Evolutionary conservation across 257 asterid genomes (phyloP), one percentile per base, ranked within the genome.

Genomic region (Fraxinus anomala): DNA sequence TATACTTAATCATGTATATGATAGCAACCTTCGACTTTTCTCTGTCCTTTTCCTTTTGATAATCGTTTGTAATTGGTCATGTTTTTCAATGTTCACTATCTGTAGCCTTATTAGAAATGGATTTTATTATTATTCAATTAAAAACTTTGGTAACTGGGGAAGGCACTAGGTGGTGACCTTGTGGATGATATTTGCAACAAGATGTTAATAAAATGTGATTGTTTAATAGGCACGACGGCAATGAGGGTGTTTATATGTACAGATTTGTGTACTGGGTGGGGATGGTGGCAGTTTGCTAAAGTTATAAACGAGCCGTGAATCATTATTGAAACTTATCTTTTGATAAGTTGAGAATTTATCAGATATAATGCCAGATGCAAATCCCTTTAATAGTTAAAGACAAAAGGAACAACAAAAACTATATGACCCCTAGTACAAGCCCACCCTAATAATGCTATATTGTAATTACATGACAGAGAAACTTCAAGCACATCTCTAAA

Each of bases 211-310:
- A 28, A 68, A 6, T 69, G 37, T 40, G 12, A 1, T 74, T 74
- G 34, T 37, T 24, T 79, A 11, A 49, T 61, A 49, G 51, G 74
- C 51, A 31, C 40, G 73, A 69, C 61, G n/a, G 51, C 3, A 0
- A 44, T 44, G 19, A 13, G 5, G 54, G 54, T 14, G 54, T 44
- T 44, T 19, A 44, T 13, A 44, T 44, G 54, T 44, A 13, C 47
- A 40, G 13, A 40, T 40, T 40, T 40, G 79, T 83, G 81, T 77
- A 39, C 68, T 72, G 79, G 76, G 33, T 34, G 81, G 75, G 26
- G 47, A 69, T 69, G 73, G 80, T 70, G 70, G 66, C 69, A 44
- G 37, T 81, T 71, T 67, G 51, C 67, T 73, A 72, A 79, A 34
- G 19, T 31, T 33, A 75, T 74, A 69, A 19, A 40, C 63, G 2